These are phyloP conservation scores for Arthrobotrys musiformis DNA, from an alignment of 2,329 filamentous ascomycete species.

Conservation along the genomic window DNA sequence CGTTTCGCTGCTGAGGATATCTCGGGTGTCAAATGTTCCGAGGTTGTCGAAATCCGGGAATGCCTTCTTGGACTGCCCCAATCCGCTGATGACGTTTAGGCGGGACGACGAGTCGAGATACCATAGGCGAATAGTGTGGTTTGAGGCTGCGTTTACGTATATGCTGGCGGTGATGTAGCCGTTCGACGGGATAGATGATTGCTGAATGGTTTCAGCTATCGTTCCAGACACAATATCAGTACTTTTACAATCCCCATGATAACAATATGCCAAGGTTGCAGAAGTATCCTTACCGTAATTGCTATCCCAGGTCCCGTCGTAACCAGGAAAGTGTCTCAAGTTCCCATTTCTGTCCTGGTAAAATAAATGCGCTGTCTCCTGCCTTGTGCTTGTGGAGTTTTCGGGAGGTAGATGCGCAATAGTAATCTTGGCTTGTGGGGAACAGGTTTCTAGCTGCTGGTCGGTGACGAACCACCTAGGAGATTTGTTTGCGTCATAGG, in stretches of 20 bases:
- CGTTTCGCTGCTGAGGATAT: slow-evolving; percentile 14
- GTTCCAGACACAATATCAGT: not conserved
- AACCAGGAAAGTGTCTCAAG: slow-evolving; percentile 46
- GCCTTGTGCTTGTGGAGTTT: slow-evolving; percentile 8
- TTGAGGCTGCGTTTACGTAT: slow-evolving; percentile 8
- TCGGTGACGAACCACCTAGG: slow-evolving; percentile 48
- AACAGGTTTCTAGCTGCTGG: slow-evolving; percentile 31
- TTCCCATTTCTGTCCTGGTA: slow-evolving; percentile 27
- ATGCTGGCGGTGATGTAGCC: slow-evolving; percentile 28
- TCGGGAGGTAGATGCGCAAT: slow-evolving; percentile 34
- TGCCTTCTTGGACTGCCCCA: slow-evolving; percentile 14
- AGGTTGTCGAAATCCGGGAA: slow-evolving; percentile 31
- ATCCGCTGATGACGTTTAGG: slow-evolving; percentile 21
- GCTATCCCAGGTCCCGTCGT: slow-evolving; percentile 31
- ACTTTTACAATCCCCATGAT: not conserved
- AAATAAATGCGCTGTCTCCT: slow-evolving; percentile 45
- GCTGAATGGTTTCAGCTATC: slow-evolving; percentile 32
- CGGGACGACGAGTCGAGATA: slow-evolving; percentile 19
- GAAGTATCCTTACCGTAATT: slow-evolving; percentile 22
- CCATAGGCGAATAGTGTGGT: slow-evolving; percentile 38
- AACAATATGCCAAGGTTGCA: not conserved
- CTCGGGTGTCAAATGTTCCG: slow-evolving; percentile 31
- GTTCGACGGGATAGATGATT: slow-evolving; percentile 17
- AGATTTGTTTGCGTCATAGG: slow-evolving; percentile 37
- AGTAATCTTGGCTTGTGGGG: slow-evolving; percentile 35